Conservation (phyloP, 1,284 basidiomycete genomes). For the Trichosporon ovoides region DNA sequence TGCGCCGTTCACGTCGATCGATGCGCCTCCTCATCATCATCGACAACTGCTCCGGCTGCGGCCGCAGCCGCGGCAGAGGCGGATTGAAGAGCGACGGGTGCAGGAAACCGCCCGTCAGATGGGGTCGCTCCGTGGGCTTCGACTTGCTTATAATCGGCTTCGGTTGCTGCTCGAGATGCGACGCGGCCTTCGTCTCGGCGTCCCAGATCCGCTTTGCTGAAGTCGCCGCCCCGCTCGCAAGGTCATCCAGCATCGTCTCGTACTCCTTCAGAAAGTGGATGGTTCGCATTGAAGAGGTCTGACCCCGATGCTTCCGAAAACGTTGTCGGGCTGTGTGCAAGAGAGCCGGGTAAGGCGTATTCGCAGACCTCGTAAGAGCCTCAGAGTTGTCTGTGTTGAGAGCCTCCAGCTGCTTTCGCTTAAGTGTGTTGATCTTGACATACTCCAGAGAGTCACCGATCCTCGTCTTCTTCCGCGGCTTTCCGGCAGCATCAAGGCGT, state of each 20-base stretch:
- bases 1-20: slow-evolving; percentile 51
- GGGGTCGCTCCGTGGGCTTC: slow-evolving; percentile 52
- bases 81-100: slow-evolving; percentile 59
- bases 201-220: background rate
- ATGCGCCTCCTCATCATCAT: slow-evolving; percentile 64
- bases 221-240: background rate
- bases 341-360: background rate
- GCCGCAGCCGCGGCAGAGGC: slow-evolving; percentile 68
- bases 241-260: background rate
- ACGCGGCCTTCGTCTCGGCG: background rate
- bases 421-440: background rate
- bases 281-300: background rate
- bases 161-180: background rate
- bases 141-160: slow-evolving; percentile 35
- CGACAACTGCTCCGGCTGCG: slow-evolving; percentile 64
- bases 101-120: slow-evolving; percentile 63
- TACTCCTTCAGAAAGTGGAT: background rate
- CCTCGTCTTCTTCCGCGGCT: background rate
- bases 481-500: background rate
- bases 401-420: background rate
- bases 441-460: background rate
- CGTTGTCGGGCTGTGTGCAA: background rate
- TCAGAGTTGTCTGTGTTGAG: background rate
- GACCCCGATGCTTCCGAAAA: background rate
- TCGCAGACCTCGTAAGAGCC: background rate